Percentiles rank a stretch among this genome's conserved stretches.
Conservation (phyloP, 78 protist genomes). For the Polysphondylium violaceum region DNA sequence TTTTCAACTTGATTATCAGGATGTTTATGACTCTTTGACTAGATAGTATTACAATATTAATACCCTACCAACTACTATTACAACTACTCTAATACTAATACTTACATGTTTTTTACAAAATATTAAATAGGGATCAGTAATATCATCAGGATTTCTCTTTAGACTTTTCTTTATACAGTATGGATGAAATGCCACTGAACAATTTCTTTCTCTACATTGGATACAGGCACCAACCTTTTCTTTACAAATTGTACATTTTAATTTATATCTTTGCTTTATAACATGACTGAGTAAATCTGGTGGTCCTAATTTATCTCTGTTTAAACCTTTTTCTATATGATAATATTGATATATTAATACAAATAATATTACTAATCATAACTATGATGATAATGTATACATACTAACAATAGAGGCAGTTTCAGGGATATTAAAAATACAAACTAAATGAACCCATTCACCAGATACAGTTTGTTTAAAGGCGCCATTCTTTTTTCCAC, state of each 20-base stretch:
- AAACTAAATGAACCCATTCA: constrained; percentile 77
- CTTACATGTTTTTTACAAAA: constrained; percentile 66
- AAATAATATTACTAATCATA: no score
- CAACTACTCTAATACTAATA: no score
- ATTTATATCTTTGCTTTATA: constrained; percentile 59
- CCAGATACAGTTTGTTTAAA: constrained; percentile 66
- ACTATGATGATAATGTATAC: no score
- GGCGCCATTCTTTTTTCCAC: constrained; percentile 53
- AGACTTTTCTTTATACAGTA: constrained; percentile 56
- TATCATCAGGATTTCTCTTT: background rate
- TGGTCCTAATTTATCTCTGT: constrained; percentile 62
- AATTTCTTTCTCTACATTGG: constrained; percentile 75
- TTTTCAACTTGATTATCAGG: no score
- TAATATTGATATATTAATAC: background rate
- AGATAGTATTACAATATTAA: background rate
- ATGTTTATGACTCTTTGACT: background rate
- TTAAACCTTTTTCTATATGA: constrained; percentile 2
- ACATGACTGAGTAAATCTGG: constrained; percentile 11
- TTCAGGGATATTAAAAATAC: constrained; percentile 52
- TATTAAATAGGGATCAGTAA: constrained; percentile 22
- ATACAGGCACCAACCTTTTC: constrained; percentile 76
- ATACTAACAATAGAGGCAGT: constrained; percentile 1
- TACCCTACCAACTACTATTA: no score
- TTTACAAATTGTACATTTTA: constrained; percentile 60
- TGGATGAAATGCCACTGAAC: constrained; percentile 81